Base-by-base conservation (phyloP, 2,329 filamentous ascomycete species). In the Paraconiothyrium brasiliense region DNA sequence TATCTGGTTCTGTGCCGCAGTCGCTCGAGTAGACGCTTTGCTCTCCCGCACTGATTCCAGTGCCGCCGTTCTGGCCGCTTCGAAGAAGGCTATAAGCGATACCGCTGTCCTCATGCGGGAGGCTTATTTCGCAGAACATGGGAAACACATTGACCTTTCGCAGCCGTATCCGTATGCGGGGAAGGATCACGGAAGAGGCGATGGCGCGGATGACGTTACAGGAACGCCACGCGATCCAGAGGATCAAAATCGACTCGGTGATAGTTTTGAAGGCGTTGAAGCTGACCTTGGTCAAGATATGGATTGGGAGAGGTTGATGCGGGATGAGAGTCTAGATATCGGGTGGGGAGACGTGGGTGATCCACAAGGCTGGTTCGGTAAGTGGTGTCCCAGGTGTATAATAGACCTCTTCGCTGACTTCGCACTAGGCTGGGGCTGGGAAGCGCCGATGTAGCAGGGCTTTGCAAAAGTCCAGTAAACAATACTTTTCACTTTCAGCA, bases 11-110 rank as follows among this genome's bases (percentile, higher is more conserved):
- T 49, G 47, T 6, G 70, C 65, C 46, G 69, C 65, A 1, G 50
- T 71, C 13, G 70, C 72, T 1, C 68, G 70, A 32, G 67, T 76
- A 58, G 68, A 76, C 22, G 72, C 71, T 0, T 16, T 76, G 0
- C 59, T 64, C 1, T 49, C 64, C 0, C 62, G 65, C 4, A 48
- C 39, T 5, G 63, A 75, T 16, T 43, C 65, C 0, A 67, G 72
- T 20, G 54, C 14, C 4, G 67, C 63, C 13, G 66, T 74, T 0
- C 61, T 74, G 0, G 61, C 60, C 22, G 67, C 70, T 39, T 71
- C 71, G 3, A 71, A 67, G 44, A 37, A 30, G 6, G 56, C 59
- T 0, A 60, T 71, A 4, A 43, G 16, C n/a, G 63, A 69, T 14
- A 63, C 62, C 11, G 57, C 59, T 4, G 10, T 48, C 8, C 54